Evolutionary conservation across 495 filamentous ascomycete species (phyloP), one percentile per base, ranked within the genome.

Genomic region (Penicillium atrosanguineum): DNA sequence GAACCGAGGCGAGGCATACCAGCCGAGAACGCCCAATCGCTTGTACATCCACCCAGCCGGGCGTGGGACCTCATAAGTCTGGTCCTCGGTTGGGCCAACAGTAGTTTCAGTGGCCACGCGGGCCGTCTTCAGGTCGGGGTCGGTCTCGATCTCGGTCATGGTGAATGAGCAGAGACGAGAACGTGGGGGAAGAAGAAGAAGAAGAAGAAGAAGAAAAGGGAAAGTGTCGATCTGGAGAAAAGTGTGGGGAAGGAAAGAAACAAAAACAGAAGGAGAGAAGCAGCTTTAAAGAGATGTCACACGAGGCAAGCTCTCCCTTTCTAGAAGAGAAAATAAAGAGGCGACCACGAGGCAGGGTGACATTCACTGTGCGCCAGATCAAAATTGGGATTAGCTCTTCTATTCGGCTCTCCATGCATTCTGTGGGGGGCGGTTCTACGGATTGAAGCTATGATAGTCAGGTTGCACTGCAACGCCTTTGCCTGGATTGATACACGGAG

Each of bases 1-100:
- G 43, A 72, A 63, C 55, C 78, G 79, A n/a, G 88, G 88, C 41
- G 86, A 90, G 56, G 88, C 87, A 69, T 87, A 92, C 80, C 83
- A 89, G 34, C 79, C 74, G 9, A 84, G 49, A 44, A 72, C 77
- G 29, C 63, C 70, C 38, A 82, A 49, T 23, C 73, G 69, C 59
- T 77, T 80, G 76, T 78, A 78, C 64, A 71, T 77, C 74, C 74
- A 77, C 47, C 76, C 74, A n/a, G 50, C 26, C 31, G 72, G 64
- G 16, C 60, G 55, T 1, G 50, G 19, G n/a, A 31, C 16, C 2
- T 62, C 34, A 15, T 38, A 45, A 53, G 21, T 29, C 31, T 11
- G 26, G 42, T 29, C 25, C 19, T 18, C 8, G 29, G 50, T 26
- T 11, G 25, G 20, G 21, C 23, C n/a, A 15, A 40, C 3, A 1